Evolutionary conservation across 257 asterid genomes (phyloP), one percentile per base, ranked within the genome.

Genomic region (Craterostigma plantagineum): DNA sequence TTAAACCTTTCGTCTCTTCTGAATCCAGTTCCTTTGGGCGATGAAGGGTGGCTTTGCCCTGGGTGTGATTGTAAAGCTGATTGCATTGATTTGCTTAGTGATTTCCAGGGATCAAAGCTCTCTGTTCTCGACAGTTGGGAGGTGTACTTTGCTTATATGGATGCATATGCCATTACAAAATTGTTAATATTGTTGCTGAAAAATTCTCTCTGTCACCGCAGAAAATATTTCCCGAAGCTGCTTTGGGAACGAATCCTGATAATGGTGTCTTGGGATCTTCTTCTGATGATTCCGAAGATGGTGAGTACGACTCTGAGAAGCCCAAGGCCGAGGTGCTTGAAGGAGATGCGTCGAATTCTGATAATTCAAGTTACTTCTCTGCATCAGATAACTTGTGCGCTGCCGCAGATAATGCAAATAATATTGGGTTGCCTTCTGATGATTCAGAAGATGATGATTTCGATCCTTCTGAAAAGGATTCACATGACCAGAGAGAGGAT

Each of bases 1-100:
- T n/a, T n/a, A n/a, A n/a, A 2, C 30, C 6, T 2, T 23, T 23
- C 6, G 30, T 23, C 30, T 23, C 6, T 23, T 23, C 30, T 23
- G 30, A 2, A 53, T 43, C 50, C 73, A 90, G 99, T 90, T 71
- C 99, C 99, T 52, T 94, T 86, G 2, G 96, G 73, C 63, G 94
- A 90, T 57, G 94, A 79, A 71, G 76, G 84, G 60, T 90, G 99
- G 99, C 85, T 90, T 47, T 90, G 99, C 54, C 99, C 99, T 46
- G 95, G 92, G 37, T 90, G 99, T 69, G 94, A 79, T 52, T 90
- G 99, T 75, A 90, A 90, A 72, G 80, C 61, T 55, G 80, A 73
- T 57, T 90, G 99, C 68, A 64, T 90, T 40, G 82, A 63, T 57
- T 52, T 77, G 66, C 87, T 90, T 37, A 83, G 74, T 58, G 87